phyloP scores from a whole-genome alignment of 805 yeast species.

The Barnettozyma siamensis region DNA sequence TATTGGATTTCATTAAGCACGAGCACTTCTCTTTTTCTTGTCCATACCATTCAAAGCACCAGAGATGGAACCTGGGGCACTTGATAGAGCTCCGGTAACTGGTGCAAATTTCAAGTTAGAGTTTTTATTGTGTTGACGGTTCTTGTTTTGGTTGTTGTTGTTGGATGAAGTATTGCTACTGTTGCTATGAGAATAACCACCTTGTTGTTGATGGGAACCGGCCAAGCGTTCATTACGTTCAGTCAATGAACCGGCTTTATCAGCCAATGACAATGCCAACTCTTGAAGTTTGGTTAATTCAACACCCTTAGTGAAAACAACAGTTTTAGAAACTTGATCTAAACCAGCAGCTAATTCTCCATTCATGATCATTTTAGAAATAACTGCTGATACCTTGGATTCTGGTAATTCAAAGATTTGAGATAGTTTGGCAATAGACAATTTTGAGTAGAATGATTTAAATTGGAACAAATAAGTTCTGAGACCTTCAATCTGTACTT shows the following conservation, averaged over 20 bases:
- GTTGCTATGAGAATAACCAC: conserved; percentile 18
- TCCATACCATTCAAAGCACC: conserved; percentile 35
- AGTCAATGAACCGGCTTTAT: conserved; percentile 67
- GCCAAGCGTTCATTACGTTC: conserved; percentile 85
- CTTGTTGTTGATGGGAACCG: conserved; percentile 46
- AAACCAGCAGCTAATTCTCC: conserved; percentile 75
- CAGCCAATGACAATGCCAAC: conserved; percentile 78
- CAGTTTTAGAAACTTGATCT: conserved; percentile 55
- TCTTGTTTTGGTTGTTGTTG: conserved; percentile 16
- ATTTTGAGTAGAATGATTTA: conserved; percentile 67
- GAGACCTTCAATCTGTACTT: conserved; percentile 84
- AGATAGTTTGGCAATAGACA: conserved; percentile 63
- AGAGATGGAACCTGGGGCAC: conserved; percentile 29
- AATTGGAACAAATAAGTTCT: conserved; percentile 89
- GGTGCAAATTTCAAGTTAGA: conserved; percentile 27
- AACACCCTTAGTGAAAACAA: conserved; percentile 69
- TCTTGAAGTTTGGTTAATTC: conserved; percentile 84
- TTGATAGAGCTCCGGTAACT: conserved; percentile 29
- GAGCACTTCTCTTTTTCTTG: conserved; percentile 25
- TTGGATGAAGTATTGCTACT: conserved; percentile 7
- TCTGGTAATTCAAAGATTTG: conserved; percentile 58
- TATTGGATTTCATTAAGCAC: neutral
- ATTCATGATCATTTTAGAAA: conserved; percentile 68
- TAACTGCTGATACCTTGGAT: conserved; percentile 51
- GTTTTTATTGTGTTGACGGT: conserved; percentile 26